Evolutionary conservation across 192 early-diverging fungal genomes (phyloP).

Genomic region (Entrophospora sp.): DNA sequence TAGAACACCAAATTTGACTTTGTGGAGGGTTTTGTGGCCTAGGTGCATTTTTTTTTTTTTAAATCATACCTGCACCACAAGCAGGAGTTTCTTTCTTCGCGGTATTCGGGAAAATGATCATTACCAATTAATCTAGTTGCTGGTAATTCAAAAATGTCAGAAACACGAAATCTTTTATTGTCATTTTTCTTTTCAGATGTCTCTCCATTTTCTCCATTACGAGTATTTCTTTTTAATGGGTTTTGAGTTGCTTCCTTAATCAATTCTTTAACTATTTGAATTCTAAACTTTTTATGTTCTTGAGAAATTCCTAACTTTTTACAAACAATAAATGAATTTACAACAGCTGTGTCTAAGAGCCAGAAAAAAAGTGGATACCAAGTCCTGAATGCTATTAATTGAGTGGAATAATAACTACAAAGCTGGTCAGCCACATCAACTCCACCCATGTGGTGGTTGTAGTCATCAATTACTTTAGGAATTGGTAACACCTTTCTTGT

Average conservation of each 20-base stretch:
- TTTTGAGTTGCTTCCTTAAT: background rate
- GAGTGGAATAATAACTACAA: constrained; percentile 4
- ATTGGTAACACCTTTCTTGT: background rate
- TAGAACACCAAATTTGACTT: too few species aligned
- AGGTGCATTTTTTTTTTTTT: background rate
- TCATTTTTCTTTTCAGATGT: background rate
- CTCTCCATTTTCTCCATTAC: background rate
- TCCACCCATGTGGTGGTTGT: constrained; percentile 18
- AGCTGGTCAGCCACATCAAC: constrained; percentile 21
- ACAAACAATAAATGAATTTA: background rate
- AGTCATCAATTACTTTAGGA: constrained; percentile 14
- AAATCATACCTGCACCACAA: background rate
- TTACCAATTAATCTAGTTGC: background rate
- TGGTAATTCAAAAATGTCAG: background rate
- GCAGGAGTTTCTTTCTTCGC: background rate
- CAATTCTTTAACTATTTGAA: background rate
- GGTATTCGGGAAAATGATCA: background rate
- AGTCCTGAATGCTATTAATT: background rate
- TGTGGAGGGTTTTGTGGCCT: too few species aligned
- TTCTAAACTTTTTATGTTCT: background rate
- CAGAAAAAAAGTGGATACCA: constrained; percentile 9
- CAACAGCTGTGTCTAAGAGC: background rate
- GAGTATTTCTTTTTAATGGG: background rate
- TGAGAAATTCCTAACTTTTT: background rate
- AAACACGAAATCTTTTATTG: background rate